These are phyloP conservation scores for Suillus plorans DNA, from an alignment of 768 basidiomycete genomes.

Conservation along the genomic window DNA sequence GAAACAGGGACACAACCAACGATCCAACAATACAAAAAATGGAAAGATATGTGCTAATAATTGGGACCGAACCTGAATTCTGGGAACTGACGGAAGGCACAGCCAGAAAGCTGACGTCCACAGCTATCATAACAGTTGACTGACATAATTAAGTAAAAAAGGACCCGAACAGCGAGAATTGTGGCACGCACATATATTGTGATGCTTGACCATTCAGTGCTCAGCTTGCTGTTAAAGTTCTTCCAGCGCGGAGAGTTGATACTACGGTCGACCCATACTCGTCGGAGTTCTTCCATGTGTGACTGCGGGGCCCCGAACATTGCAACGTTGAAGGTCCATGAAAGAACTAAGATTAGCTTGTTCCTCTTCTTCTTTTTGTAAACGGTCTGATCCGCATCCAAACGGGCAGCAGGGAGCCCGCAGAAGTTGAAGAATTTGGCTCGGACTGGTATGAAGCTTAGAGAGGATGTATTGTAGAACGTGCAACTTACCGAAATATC, in stretches of 20 bases:
- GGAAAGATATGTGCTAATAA: constrained; percentile 34
- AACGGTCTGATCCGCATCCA: constrained; percentile 45
- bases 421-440: constrained; percentile 44
- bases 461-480: not conserved
- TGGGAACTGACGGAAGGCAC: constrained; percentile 40
- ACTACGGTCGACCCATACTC: constrained; percentile 10
- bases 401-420: constrained; percentile 46
- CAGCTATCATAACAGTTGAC: constrained; percentile 9
- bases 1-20: constrained; percentile 34
- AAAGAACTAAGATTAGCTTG: constrained; percentile 11
- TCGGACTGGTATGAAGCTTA: constrained; percentile 18
- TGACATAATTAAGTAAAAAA: not conserved
- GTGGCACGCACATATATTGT: constrained; percentile 44
- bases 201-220: constrained; percentile 29
- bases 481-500: constrained; percentile 35
- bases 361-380: constrained; percentile 11
- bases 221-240: constrained; percentile 6
- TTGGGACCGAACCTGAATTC: constrained; percentile 4
- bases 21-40: constrained; percentile 33
- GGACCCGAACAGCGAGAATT: not conserved
- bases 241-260: constrained; percentile 12
- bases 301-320: constrained; percentile 27
- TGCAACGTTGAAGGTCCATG: constrained; percentile 17
- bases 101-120: constrained; percentile 21
- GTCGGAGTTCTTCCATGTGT: constrained; percentile 19